Evolutionary conservation across 257 asterid species (phyloP).

Genomic region (Vinca minor): DNA sequence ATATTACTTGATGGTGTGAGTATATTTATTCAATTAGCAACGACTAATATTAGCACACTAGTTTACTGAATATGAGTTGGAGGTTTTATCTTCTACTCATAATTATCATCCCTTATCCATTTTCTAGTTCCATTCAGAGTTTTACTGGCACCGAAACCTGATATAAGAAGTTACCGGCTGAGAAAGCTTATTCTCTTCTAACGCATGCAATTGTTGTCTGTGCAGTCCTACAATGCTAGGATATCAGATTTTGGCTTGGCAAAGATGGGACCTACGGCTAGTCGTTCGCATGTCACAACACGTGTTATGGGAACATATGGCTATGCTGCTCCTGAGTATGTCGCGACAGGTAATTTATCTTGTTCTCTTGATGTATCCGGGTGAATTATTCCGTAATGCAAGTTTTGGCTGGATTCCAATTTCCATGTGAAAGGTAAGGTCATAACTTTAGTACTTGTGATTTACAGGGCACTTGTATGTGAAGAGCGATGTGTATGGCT

Average conservation of each 20-base stretch:
- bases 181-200: background rate
- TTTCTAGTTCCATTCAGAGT: background rate
- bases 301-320: constrained; percentile 70
- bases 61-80: too few species aligned
- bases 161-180: background rate
- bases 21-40: background rate
- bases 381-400: background rate
- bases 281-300: constrained; percentile 60
- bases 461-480: constrained; percentile 52
- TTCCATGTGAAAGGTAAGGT: background rate
- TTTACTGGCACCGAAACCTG: background rate
- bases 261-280: constrained; percentile 56
- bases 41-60: too few species aligned
- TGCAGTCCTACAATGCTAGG: constrained; percentile 58
- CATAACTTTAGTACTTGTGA: constrained; percentile 7
- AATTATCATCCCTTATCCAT: background rate
- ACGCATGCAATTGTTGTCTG: constrained; percentile 2
- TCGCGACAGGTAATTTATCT: constrained; percentile 47
- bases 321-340: constrained; percentile 74
- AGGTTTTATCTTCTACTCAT: too few species aligned
- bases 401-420: background rate
- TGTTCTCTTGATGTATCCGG: background rate
- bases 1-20: constrained; percentile 72
- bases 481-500: constrained; percentile 69
- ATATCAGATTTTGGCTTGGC: constrained; percentile 70